These are phyloP conservation scores for Jatropha curcas DNA, from an alignment of 345 rosid genomes.

Conservation along the genomic window DNA sequence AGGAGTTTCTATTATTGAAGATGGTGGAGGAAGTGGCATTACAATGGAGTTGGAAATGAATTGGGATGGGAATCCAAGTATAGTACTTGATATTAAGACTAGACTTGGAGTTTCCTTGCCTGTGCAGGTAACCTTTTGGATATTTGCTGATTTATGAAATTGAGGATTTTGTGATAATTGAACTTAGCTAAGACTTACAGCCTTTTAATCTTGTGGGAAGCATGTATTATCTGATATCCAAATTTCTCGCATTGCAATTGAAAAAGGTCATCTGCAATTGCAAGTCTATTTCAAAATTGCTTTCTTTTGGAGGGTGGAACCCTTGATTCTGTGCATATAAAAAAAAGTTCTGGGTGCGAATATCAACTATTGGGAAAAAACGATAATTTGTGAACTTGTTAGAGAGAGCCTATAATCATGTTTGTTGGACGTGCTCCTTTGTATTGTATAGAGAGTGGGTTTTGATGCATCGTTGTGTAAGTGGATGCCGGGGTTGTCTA, in stretches of 20 bases:
- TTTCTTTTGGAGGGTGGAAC: background rate
- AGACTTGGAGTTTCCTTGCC: slow-evolving; percentile 37
- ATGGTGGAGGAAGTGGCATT: slow-evolving; percentile 26
- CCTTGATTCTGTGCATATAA: background rate
- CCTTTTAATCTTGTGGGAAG: background rate
- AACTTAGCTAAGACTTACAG: background rate
- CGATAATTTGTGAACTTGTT: background rate
- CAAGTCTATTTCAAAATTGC: background rate
- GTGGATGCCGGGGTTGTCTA: background rate
- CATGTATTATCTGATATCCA: no score
- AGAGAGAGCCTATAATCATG: background rate
- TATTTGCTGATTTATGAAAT: background rate
- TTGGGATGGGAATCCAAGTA: slow-evolving; percentile 42
- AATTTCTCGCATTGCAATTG: background rate
- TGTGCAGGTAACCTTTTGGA: slow-evolving; percentile 32
- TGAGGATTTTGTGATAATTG: background rate
- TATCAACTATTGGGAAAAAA: background rate
- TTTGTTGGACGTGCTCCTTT: no score
- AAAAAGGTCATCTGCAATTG: no score
- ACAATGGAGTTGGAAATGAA: slow-evolving; percentile 45
- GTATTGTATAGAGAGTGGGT: no score
- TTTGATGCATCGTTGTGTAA: no score
- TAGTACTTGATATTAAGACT: slow-evolving; percentile 36
- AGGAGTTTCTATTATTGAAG: slow-evolving; percentile 38
- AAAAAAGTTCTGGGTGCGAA: background rate